A percentile compares a stretch with the other conserved stretches of the same genome.
These are phyloP conservation scores for Phalaenopsis hybrid DNA, from an alignment of 116 monocot genomes.

Conservation along the genomic window DNA sequence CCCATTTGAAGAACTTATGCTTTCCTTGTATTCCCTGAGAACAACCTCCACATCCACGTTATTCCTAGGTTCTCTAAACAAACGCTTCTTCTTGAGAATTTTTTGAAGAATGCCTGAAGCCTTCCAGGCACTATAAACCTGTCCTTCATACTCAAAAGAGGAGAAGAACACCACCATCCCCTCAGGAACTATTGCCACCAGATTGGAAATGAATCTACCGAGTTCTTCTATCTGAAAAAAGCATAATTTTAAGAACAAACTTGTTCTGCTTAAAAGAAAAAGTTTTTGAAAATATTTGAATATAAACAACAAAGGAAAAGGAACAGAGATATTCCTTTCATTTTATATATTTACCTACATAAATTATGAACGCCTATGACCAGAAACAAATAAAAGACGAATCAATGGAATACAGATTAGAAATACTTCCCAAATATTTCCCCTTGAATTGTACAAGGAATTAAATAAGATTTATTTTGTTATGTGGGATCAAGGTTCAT, in stretches of 20 bases:
- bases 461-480: no score
- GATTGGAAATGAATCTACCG: constrained; percentile 74
- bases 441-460: no score
- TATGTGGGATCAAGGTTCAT: no score
- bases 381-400: no score
- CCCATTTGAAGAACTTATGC: constrained; percentile 27
- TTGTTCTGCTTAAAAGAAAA: neutral
- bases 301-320: neutral
- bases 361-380: no score
- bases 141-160: constrained; percentile 84
- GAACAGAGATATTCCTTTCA: no score
- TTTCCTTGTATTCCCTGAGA: constrained; percentile 70
- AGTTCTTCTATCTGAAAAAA: constrained; percentile 74
- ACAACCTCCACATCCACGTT: constrained; percentile 52
- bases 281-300: no score
- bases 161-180: constrained; percentile 92
- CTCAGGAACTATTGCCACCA: constrained; percentile 79
- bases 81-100: constrained; percentile 68
- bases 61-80: constrained; percentile 88
- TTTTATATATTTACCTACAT: no score
- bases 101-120: constrained; percentile 62
- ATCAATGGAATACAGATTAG: no score
- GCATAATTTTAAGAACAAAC: neutral
- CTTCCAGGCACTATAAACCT: constrained; percentile 78
- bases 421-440: no score